Conservation (phyloP, 768 basidiomycete species). For the Pleurotus tuber-regium region DNA sequence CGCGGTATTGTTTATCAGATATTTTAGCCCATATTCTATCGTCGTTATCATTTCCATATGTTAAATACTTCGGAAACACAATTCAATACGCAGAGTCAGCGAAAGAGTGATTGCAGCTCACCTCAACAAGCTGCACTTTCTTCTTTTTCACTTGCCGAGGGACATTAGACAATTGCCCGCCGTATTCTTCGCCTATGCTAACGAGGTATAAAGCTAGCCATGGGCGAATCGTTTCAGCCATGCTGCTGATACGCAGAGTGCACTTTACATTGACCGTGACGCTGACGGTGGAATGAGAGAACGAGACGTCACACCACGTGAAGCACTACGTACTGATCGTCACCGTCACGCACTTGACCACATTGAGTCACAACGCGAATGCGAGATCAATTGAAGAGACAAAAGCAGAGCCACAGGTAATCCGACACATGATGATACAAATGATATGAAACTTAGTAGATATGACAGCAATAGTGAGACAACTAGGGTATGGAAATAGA, state of each 20-base stretch:
- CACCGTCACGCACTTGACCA: not conserved
- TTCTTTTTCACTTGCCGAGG: conserved; percentile 35
- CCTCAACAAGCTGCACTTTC: conserved; percentile 62
- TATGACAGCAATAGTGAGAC: not conserved
- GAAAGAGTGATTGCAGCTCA: conserved; percentile 17
- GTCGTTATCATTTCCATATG: conserved; percentile 37
- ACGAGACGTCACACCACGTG: conserved; percentile 4
- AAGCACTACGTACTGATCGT: too few species aligned
- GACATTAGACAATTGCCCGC: conserved; percentile 37
- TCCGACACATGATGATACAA: too few species aligned
- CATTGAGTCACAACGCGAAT: not conserved
- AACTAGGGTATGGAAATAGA: not conserved
- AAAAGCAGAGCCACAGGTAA: not conserved
- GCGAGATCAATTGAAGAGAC: not conserved
- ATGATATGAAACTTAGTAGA: too few species aligned
- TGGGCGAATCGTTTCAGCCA: conserved; percentile 38
- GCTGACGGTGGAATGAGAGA: not conserved
- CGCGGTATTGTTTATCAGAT: conserved; percentile 52
- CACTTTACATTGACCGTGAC: not conserved
- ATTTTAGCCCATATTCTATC: conserved; percentile 59
- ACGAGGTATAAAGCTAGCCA: conserved; percentile 62
- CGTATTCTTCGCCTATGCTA: conserved; percentile 47
- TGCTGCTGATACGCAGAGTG: conserved; percentile 12
- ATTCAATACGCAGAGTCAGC: not conserved
- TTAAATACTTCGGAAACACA: conserved; percentile 60